Evolutionary conservation across 192 early-diverging fungal genomes (phyloP).

Genomic region (Blastocladiella britannica): DNA sequence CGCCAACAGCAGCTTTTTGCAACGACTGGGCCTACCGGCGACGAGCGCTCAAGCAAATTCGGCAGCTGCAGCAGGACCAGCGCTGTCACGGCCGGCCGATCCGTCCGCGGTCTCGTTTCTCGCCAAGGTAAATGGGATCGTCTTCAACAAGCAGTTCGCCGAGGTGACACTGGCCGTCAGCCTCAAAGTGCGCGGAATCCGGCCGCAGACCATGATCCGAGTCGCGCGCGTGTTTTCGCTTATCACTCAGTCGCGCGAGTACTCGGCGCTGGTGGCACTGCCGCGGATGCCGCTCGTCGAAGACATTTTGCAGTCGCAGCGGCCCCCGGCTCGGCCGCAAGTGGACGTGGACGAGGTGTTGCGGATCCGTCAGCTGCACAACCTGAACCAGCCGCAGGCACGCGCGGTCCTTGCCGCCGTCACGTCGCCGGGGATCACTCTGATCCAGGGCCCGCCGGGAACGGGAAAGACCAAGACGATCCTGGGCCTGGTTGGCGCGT

Average conservation of each 20-base stretch:
- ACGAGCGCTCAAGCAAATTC: too few species aligned
- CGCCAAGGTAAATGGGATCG: too few species aligned
- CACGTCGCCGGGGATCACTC: conserved; percentile 48
- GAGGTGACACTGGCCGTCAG: too few species aligned
- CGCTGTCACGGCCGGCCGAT: too few species aligned
- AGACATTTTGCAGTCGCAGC: conserved; percentile 40
- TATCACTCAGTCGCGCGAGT: conserved; percentile 66
- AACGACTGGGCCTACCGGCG: too few species aligned
- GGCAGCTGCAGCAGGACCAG: too few species aligned
- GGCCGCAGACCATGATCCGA: conserved; percentile 11
- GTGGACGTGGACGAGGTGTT: conserved; percentile 11
- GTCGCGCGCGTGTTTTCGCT: conserved; percentile 31
- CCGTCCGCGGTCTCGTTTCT: too few species aligned
- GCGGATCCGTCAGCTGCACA: conserved; percentile 14
- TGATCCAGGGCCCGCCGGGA: conserved; percentile 63
- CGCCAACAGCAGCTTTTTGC: too few species aligned
- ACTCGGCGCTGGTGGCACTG: conserved; percentile 45
- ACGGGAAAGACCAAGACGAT: conserved; percentile 80
- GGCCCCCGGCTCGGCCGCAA: conserved; percentile 8
- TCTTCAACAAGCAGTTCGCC: too few species aligned
- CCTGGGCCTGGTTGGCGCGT: conserved; percentile 51
- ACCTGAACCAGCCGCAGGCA: conserved; percentile 86
- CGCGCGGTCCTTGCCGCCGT: conserved; percentile 52
- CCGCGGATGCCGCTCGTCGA: conserved; percentile 30
- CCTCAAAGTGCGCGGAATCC: too few species aligned